Percentiles rank a stretch among this genome's conserved stretches.
Evolutionary conservation across 192 early-diverging fungal genomes (phyloP).

Genomic region (Phlyctochytrium bullatum): DNA sequence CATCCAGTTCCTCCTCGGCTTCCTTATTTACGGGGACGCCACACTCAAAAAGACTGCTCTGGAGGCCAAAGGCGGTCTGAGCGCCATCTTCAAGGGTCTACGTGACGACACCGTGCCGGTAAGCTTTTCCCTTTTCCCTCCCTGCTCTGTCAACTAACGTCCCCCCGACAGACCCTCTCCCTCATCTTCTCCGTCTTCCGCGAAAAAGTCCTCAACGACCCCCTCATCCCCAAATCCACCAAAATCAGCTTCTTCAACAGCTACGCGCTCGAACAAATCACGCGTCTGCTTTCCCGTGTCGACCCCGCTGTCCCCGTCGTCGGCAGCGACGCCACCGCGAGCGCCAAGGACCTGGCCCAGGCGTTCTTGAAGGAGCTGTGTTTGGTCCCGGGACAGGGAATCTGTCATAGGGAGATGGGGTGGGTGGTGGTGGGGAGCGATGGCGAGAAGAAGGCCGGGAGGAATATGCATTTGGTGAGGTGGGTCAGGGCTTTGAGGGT

Average conservation of each 20-base stretch:
- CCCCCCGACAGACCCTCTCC: slow-evolving; percentile 43
- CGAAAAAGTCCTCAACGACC: slow-evolving; percentile 66
- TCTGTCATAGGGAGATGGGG: slow-evolving; percentile 72
- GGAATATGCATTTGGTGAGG: slow-evolving; percentile 31
- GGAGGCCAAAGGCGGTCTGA: slow-evolving; percentile 69
- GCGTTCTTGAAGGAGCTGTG: slow-evolving; percentile 72
- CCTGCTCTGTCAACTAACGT: neutral
- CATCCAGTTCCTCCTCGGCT: slow-evolving; percentile 73
- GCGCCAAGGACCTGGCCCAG: slow-evolving; percentile 49
- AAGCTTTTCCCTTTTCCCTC: slow-evolving; percentile 2
- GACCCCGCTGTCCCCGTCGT: slow-evolving; percentile 23
- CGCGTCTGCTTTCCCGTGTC: slow-evolving; percentile 53
- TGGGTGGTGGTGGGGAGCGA: slow-evolving; percentile 54
- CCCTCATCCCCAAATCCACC: slow-evolving; percentile 45
- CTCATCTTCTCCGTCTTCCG: slow-evolving; percentile 55
- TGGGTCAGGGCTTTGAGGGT: slow-evolving; percentile 61
- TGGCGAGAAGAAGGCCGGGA: neutral
- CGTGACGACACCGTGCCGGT: slow-evolving; percentile 66
- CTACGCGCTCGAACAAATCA: slow-evolving; percentile 64
- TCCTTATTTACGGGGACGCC: slow-evolving; percentile 69
- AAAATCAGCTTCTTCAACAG: slow-evolving; percentile 73
- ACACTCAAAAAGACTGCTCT: slow-evolving; percentile 68
- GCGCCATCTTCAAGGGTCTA: slow-evolving; percentile 66
- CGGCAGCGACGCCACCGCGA: slow-evolving; percentile 41
- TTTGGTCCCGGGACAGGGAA: slow-evolving; percentile 65